A percentile compares a stretch with the other conserved stretches of the same genome.
Evolutionary conservation across 2,329 filamentous ascomycete species (phyloP).

Genomic region (Nannizziopsis arthrosporioides): DNA sequence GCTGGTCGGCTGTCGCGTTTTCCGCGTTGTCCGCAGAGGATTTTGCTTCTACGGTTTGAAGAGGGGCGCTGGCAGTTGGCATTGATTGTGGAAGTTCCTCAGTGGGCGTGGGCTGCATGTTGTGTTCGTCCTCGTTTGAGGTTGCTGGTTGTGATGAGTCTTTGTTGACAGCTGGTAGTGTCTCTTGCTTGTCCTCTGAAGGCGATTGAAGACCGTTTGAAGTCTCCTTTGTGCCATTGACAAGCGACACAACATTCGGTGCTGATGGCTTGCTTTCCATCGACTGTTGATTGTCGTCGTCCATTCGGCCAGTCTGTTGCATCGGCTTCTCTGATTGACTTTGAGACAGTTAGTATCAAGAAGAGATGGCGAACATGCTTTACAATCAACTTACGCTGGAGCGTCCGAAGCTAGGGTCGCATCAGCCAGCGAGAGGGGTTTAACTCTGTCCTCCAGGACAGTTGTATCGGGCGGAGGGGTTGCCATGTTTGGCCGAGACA

Average conservation of each 20-base stretch:
- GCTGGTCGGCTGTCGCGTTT: not conserved
- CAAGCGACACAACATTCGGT: slow-evolving; percentile 6
- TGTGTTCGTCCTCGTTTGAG: not conserved
- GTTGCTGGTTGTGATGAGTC: not conserved
- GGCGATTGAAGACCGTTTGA: not conserved
- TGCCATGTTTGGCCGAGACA: slow-evolving; percentile 26
- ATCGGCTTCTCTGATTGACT: not conserved
- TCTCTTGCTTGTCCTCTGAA: not conserved
- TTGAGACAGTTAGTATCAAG: not conserved
- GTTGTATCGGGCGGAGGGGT: slow-evolving; percentile 34
- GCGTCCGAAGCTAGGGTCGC: not conserved
- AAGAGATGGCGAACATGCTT: too few relatives aligned
- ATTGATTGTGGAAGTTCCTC: not conserved
- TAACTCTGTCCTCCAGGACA: slow-evolving; percentile 31
- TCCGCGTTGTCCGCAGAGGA: not conserved
- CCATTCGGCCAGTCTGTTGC: not conserved
- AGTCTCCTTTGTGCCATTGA: slow-evolving; percentile 5
- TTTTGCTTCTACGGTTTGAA: not conserved
- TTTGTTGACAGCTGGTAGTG: not conserved
- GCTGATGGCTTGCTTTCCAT: slow-evolving; percentile 9
- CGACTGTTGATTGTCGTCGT: not conserved
- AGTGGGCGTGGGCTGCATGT: not conserved
- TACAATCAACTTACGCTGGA: slow-evolving; percentile 1
- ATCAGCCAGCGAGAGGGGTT: slow-evolving; percentile 15
- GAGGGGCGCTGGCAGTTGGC: not conserved